phyloP scores from a whole-genome alignment of 2,329 filamentous ascomycete genomes.

The Monosporascus ibericus region DNA sequence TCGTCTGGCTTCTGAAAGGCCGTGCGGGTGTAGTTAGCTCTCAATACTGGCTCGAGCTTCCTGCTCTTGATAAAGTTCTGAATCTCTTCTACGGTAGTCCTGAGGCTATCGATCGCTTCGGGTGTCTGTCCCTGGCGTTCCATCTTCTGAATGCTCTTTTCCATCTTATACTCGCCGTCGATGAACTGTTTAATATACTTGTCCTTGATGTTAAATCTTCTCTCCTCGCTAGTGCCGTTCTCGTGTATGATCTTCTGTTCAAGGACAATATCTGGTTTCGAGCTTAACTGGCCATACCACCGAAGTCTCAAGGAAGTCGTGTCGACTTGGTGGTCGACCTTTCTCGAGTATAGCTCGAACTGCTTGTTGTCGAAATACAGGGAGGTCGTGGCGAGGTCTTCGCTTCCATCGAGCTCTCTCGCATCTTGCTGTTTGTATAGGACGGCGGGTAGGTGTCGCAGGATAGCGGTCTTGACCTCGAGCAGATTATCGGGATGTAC shows the following conservation, averaged over 20 bases:
- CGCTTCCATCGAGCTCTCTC: conserved; percentile 71
- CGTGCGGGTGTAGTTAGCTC: conserved; percentile 89
- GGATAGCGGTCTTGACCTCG: conserved; percentile 93
- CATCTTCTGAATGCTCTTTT: conserved; percentile 85
- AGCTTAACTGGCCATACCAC: conserved; percentile 82
- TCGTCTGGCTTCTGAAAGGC: conserved; percentile 97
- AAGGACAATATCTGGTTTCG: conserved; percentile 73
- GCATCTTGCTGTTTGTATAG: conserved; percentile 86
- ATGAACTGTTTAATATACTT: conserved; percentile 90
- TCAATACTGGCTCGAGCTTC: conserved; percentile 74
- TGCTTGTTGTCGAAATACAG: conserved; percentile 89
- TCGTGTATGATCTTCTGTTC: conserved; percentile 85
- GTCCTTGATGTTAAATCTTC: conserved; percentile 80
- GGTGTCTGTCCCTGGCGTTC: conserved; percentile 65
- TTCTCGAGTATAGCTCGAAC: conserved; percentile 81
- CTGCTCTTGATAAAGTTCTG: conserved; percentile 74
- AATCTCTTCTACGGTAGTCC: conserved; percentile 66
- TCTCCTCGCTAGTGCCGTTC: conserved; percentile 71
- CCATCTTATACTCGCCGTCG: conserved; percentile 81
- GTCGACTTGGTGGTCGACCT: conserved; percentile 69
- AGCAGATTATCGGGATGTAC: conserved; percentile 91
- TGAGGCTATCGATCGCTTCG: conserved; percentile 62
- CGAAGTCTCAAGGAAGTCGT: conserved; percentile 79
- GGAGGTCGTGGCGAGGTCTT: conserved; percentile 89
- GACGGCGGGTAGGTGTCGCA: conserved; percentile 82